Percentiles rank a stretch among this genome's conserved stretches.
These are phyloP conservation scores for Exophiala oligosperma DNA, from an alignment of 2,329 filamentous ascomycete genomes.

Conservation along the genomic window DNA sequence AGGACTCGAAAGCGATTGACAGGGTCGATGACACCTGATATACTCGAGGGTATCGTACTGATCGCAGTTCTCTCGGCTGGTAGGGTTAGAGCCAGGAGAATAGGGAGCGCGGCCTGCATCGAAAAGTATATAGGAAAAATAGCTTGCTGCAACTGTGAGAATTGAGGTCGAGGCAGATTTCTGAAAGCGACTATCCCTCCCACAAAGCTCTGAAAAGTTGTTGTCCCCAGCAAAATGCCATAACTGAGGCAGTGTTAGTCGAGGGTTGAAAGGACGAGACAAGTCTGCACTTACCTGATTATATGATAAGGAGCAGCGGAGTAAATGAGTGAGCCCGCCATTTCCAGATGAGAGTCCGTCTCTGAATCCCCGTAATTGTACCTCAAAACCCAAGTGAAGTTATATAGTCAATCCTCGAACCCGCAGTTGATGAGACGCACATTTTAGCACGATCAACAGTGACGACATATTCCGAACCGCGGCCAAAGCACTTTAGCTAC, in stretches of 20 bases:
- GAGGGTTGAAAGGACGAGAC: neutral
- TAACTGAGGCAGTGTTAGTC: constrained; percentile 57
- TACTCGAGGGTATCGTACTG: constrained; percentile 41
- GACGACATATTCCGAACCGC: neutral
- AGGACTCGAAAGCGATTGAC: constrained; percentile 65
- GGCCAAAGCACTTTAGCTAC: neutral
- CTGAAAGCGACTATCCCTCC: constrained; percentile 73
- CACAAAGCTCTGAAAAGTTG: constrained; percentile 76
- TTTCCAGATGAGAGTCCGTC: constrained; percentile 24
- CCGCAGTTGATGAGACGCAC: too few species aligned
- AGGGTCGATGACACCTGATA: constrained; percentile 59
- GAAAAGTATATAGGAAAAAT: constrained; percentile 89
- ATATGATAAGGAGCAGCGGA: constrained; percentile 74
- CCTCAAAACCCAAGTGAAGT: too few species aligned
- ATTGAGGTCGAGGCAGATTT: constrained; percentile 74
- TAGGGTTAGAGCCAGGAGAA: constrained; percentile 75
- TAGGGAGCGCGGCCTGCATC: constrained; percentile 74
- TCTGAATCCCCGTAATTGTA: too few species aligned
- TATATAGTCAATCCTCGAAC: too few species aligned
- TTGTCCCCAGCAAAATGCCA: constrained; percentile 81
- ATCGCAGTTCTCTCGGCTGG: constrained; percentile 57
- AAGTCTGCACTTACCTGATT: constrained; percentile 57
- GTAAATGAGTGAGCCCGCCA: constrained; percentile 54
- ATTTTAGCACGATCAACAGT: neutral
- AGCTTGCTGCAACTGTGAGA: constrained; percentile 74